A percentile compares a stretch with the other conserved stretches of the same genome.
These are phyloP conservation scores for Diaporthe longicolla DNA, from an alignment of 2,329 filamentous ascomycete species.

Conservation along the genomic window DNA sequence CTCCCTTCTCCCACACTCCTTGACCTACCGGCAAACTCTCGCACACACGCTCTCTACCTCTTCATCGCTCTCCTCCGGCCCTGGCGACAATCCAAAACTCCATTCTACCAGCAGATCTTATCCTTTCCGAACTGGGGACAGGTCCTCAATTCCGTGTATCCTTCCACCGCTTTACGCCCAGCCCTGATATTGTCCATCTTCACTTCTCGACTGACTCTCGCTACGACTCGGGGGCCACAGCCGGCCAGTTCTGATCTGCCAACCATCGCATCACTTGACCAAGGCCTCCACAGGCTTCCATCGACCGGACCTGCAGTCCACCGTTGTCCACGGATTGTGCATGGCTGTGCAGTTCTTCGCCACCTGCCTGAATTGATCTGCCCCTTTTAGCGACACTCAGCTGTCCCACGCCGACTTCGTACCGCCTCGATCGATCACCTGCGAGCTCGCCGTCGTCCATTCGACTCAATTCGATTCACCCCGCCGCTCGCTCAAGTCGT, in stretches of 20 bases:
- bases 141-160: slow-evolving; percentile 41
- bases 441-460: slow-evolving; percentile 22
- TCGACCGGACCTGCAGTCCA: background rate
- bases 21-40: slow-evolving; percentile 30
- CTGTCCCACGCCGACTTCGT: slow-evolving; percentile 17
- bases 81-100: slow-evolving; percentile 34
- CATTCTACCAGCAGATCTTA: slow-evolving; percentile 41
- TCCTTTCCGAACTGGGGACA: slow-evolving; percentile 42
- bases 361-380: background rate
- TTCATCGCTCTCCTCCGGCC: slow-evolving; percentile 19
- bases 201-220: slow-evolving; percentile 15
- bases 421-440: slow-evolving; percentile 11
- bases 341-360: slow-evolving; percentile 33
- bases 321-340: background rate
- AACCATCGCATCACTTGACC: slow-evolving; percentile 11
- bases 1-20: slow-evolving; percentile 32
- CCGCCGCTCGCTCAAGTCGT: slow-evolving; percentile 23
- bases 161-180: slow-evolving; percentile 26
- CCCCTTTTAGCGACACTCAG: slow-evolving; percentile 19
- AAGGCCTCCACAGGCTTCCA: slow-evolving; percentile 12
- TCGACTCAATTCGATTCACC: slow-evolving; percentile 12
- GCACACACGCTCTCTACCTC: slow-evolving; percentile 25
- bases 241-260: slow-evolving; percentile 10
- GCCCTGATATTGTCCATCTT: slow-evolving; percentile 27
- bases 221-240: background rate